These are phyloP conservation scores for Aphanomyces euteiches DNA, from an alignment of 352 stramenopile species.

Conservation along the genomic window DNA sequence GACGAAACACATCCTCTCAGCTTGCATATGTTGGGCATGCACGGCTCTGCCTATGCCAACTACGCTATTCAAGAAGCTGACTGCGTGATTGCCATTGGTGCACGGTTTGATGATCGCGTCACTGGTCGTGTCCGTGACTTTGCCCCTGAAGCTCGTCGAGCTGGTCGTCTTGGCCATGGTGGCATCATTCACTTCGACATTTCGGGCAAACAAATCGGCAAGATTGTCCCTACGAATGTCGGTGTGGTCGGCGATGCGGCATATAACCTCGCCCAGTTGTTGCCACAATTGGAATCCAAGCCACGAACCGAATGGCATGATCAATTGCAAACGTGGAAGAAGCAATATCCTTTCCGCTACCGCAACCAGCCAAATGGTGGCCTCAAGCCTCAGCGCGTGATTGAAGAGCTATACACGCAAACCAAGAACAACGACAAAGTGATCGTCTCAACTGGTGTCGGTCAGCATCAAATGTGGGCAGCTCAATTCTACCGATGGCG, in stretches of 20 bases:
- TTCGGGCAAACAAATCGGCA: slow-evolving; percentile 79
- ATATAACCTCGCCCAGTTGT: slow-evolving; percentile 90
- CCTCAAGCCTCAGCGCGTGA: slow-evolving; percentile 92
- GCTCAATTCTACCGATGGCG: slow-evolving; percentile 96
- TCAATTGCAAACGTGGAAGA: slow-evolving; percentile 87
- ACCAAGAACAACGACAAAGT: slow-evolving; percentile 89
- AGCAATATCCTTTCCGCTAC: slow-evolving; percentile 91
- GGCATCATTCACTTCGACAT: slow-evolving; percentile 97
- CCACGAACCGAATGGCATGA: slow-evolving; percentile 88
- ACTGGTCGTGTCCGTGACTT: slow-evolving; percentile 92
- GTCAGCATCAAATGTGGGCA: slow-evolving; percentile 96
- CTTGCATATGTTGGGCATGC: slow-evolving; percentile 97
- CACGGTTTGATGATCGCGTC: slow-evolving; percentile 95
- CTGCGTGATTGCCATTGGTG: slow-evolving; percentile 91
- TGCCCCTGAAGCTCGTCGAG: slow-evolving; percentile 87
- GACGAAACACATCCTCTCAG: slow-evolving; percentile 91
- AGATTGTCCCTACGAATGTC: slow-evolving; percentile 81
- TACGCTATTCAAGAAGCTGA: slow-evolving; percentile 95
- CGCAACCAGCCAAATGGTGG: slow-evolving; percentile 54
- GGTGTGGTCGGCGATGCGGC: slow-evolving; percentile 79
- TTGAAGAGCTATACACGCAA: slow-evolving; percentile 91
- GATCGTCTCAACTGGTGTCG: slow-evolving; percentile 93
- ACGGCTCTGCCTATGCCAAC: slow-evolving; percentile 95
- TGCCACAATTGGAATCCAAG: slow-evolving; percentile 75
- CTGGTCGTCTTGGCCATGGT: slow-evolving; percentile 86